Conservation (phyloP, 2,329 filamentous ascomycete genomes). For the Gliomastix tumulicola region DNA sequence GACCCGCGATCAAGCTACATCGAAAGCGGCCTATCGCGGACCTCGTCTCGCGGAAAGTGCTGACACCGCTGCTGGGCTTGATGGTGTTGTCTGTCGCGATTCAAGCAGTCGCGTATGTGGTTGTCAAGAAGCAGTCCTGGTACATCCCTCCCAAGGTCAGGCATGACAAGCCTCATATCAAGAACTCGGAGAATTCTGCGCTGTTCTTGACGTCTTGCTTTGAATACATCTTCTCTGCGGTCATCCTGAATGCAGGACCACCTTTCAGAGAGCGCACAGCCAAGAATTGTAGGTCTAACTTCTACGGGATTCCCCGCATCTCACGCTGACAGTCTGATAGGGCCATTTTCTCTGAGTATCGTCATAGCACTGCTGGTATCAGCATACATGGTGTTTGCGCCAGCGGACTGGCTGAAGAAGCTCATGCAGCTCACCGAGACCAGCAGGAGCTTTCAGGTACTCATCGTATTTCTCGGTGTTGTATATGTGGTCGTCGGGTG, state of each 20-base stretch:
- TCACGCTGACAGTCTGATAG: constrained; percentile 29
- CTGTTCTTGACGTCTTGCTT: constrained; percentile 89
- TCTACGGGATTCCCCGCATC: neutral
- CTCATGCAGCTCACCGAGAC: constrained; percentile 85
- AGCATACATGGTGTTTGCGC: constrained; percentile 73
- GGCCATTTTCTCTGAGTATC: constrained; percentile 79
- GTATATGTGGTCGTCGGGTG: constrained; percentile 65
- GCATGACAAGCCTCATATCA: constrained; percentile 72
- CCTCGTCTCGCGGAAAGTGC: constrained; percentile 85
- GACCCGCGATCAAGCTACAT: constrained; percentile 68
- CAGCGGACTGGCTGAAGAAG: constrained; percentile 59
- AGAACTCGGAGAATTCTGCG: constrained; percentile 89
- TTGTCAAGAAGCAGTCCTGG: constrained; percentile 76
- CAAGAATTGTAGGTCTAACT: constrained; percentile 61
- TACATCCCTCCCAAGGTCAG: constrained; percentile 75
- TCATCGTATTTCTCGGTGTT: constrained; percentile 63
- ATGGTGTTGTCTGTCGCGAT: constrained; percentile 74
- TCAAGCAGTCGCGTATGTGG: constrained; percentile 67
- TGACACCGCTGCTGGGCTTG: constrained; percentile 83
- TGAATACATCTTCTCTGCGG: constrained; percentile 86
- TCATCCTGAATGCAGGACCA: constrained; percentile 84
- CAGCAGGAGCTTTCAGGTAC: constrained; percentile 63
- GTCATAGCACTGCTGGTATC: constrained; percentile 59
- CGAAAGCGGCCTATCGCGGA: constrained; percentile 86
- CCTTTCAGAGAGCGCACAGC: constrained; percentile 79